Conservation (phyloP, 306 rosid genomes). For the Heteromeles arbutifolia region DNA sequence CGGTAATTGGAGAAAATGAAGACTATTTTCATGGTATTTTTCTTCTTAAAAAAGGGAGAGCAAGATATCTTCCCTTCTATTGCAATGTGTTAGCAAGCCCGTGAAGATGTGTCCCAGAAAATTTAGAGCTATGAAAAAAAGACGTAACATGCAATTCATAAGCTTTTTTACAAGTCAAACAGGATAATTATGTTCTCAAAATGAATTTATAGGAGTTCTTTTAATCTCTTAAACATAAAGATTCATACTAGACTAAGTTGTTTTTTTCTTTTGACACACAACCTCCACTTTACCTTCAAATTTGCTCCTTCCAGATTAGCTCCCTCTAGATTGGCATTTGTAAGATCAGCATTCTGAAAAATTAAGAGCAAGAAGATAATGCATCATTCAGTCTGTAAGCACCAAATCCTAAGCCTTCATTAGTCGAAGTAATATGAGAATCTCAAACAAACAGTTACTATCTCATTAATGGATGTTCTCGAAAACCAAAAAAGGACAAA, state of each 20-base stretch:
- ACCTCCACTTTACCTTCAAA: slow-evolving; percentile 58
- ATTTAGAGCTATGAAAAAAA: not conserved
- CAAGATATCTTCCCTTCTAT: not conserved
- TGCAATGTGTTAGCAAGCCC: not conserved
- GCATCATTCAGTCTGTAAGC: not conserved
- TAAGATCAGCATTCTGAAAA: slow-evolving; percentile 86
- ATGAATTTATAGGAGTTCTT: not conserved
- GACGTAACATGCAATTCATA: not conserved
- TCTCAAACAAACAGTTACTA: not conserved
- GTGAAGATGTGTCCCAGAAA: not conserved
- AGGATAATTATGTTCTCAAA: not conserved
- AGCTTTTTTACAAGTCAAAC: not conserved
- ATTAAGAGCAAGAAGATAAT: slow-evolving; percentile 6
- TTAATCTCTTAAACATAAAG: not conserved
- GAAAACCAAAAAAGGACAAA: not conserved
- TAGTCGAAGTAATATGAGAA: not conserved
- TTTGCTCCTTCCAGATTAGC: slow-evolving; percentile 92
- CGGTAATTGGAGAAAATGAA: not conserved
- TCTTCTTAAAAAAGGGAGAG: not conserved
- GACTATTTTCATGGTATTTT: not conserved
- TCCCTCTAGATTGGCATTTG: slow-evolving; percentile 88
- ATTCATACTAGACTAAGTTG: no score
- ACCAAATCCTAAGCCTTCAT: not conserved
- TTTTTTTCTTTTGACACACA: not conserved
- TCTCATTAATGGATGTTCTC: not conserved